Base-by-base conservation (phyloP, 2,329 filamentous ascomycete genomes). In the Ceratocystis variospora region DNA sequence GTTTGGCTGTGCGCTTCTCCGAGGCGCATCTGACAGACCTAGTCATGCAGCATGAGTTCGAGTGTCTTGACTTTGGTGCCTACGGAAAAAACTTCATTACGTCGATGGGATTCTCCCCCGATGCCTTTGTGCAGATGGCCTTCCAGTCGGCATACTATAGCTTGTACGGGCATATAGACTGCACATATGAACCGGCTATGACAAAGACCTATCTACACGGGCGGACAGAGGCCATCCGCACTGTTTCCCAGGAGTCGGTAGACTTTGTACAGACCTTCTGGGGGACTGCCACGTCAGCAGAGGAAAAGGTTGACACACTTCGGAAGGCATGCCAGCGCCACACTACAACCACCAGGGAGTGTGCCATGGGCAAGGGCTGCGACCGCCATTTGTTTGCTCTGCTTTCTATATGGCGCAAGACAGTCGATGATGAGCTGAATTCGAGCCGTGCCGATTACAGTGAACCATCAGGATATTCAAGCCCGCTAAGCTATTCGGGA, bases 11-110 rank as follows among this genome's bases (percentile, higher is more conserved):
- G 5, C 89, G 94, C 6, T 99, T 99, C 72, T 94, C 94, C 33
- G 94, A 99, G 77, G 96, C 93, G 0, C 84, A 94, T 46, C 81
- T 99, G 7, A 91, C 94, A 22, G 94, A 99, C 74, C 80, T 97
- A 50, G 96, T 99, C 71, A 88, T 93, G 73, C 94, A 99, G 74
- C 96, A 96, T 72, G 94, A 99, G 76, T 96, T 97, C 72, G 83
- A 91, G 69, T 95, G 91, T 12, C 81, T 97, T 3, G 93, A 97
- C 71, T 97, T 97, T 71, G 78, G 79, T 62, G 84, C 87, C 28
- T 99, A 96, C 71, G 94, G 94, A 70, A 96, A 96, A 80, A 96
- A 94, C 75, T 96, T 96, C 73, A 96, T 99, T 76, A 97, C 91
- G 0, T 90, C 88, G 0, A 95, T 95, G 87, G 93, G 93, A 6